Evolutionary conservation across 148 eudicot species (phyloP), one percentile per base, ranked within the genome.

Genomic region (Agrostemma githago): DNA sequence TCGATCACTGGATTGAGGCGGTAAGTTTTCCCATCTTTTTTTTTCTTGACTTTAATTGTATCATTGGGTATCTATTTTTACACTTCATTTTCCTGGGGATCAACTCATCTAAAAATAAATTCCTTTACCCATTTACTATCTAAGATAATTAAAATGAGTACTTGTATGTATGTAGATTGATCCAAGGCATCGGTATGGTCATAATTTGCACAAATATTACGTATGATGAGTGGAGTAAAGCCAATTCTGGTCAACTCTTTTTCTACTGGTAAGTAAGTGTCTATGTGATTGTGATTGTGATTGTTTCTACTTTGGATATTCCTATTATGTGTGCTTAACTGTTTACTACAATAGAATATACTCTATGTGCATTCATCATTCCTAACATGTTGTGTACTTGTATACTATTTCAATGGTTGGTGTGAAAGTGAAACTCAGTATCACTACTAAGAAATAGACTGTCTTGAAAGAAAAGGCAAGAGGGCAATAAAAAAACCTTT

Each of bases 1-100:
- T 94, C 70, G 93, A 91, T 74, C 97, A 94, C 81, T 94, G 98
- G 98, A 91, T 94, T 86, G 97, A 94, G 80, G 97, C 95, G 79
- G 98, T 94, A 89, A 85, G 34, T 76, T 59, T 75, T 62, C 67
- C 71, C 26, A 5, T 48, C 51, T 70, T 42, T 57, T 41, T 7
- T 1, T 68, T 72, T 10, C 38, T 61, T 42, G 0, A 0, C 12
- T 66, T 11, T 8, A 6, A 8, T 26, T 26, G 34, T 26, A 26
- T 26, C 0, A 26, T 26, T 26, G 34, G 34, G 34, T 26, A 26
- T 26, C 34, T 26, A 26, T 26, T 26, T 26, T 26, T 26, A 26
- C 53, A 8, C 54, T 2, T 26, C 4, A 51, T 68, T 42, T 68
- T 68, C 34, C 21, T 43, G 12, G 1, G 44, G 19, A 15, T 64